These are phyloP conservation scores for Psilocybe cubensis DNA, from an alignment of 768 basidiomycete species.

Conservation along the genomic window DNA sequence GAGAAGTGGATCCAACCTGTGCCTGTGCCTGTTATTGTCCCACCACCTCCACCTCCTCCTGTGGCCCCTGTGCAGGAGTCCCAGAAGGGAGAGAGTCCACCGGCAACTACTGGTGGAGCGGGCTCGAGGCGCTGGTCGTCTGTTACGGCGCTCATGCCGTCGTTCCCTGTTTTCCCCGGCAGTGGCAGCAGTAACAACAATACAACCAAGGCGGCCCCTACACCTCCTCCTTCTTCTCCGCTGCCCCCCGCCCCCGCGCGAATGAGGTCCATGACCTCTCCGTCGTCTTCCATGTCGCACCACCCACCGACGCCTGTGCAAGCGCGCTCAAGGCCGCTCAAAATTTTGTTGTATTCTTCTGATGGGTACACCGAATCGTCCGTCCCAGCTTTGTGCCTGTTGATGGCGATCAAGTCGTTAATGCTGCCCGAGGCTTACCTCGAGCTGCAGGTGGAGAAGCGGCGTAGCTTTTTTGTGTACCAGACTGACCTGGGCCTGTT, in stretches of 20 bases:
- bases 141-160: constrained; percentile 42
- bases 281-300: constrained; percentile 23
- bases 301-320: constrained; percentile 27
- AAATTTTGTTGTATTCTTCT: constrained; percentile 79
- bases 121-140: constrained; percentile 48
- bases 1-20: constrained; percentile 64
- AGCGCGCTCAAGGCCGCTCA: constrained; percentile 61
- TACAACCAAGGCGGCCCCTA: constrained; percentile 20
- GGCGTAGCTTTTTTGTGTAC: constrained; percentile 92
- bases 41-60: constrained; percentile 7
- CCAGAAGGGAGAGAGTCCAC: no score
- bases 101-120: constrained; percentile 15
- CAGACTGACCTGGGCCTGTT: constrained; percentile 76
- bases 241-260: constrained; percentile 29
- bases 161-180: constrained; percentile 37
- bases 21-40: constrained; percentile 22
- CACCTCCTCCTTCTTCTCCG: constrained; percentile 24
- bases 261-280: constrained; percentile 37
- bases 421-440: constrained; percentile 90
- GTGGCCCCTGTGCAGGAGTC: constrained; percentile 1
- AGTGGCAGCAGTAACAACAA: constrained; percentile 7
- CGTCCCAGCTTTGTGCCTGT: constrained; percentile 80
- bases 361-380: constrained; percentile 95
- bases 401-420: constrained; percentile 77
- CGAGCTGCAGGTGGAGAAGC: constrained; percentile 81